A percentile compares a stretch with the other conserved stretches of the same genome.
Evolutionary conservation across 495 filamentous ascomycete species (phyloP).

Genomic region (Podospora fimiseda): DNA sequence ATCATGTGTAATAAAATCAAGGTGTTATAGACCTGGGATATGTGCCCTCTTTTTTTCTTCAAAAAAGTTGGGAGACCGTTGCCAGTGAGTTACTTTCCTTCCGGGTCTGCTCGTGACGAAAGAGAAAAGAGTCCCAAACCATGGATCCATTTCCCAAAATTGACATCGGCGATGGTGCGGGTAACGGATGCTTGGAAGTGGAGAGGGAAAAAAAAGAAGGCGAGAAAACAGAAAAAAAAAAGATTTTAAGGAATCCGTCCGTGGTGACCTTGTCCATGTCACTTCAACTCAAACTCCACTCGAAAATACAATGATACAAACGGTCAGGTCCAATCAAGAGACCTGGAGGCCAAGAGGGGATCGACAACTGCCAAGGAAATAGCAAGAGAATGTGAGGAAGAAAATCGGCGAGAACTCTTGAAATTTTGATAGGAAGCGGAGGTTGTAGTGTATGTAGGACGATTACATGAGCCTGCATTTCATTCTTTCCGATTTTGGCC

Average conservation of each 20-base stretch:
- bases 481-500: background rate
- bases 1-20: background rate
- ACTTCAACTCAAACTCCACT: background rate
- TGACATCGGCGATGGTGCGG: background rate
- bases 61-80: too few relatives aligned
- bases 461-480: background rate
- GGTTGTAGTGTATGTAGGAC: background rate
- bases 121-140: background rate
- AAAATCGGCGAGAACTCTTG: background rate
- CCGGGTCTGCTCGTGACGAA: too few relatives aligned
- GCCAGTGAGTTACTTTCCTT: too few relatives aligned
- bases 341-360: background rate
- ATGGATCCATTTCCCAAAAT: background rate
- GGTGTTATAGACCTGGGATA: slow-evolving; percentile 2
- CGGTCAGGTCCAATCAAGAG: slow-evolving; percentile 8
- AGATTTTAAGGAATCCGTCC: background rate
- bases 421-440: background rate
- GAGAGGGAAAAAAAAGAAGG: background rate
- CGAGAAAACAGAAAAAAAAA: background rate
- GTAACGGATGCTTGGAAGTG: background rate
- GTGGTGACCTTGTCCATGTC: background rate
- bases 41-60: background rate
- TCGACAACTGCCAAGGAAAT: slow-evolving; percentile 3
- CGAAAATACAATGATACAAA: background rate
- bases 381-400: background rate